Conservation (phyloP, 805 yeast genomes). For the Wickerhamiella australiensis region DNA sequence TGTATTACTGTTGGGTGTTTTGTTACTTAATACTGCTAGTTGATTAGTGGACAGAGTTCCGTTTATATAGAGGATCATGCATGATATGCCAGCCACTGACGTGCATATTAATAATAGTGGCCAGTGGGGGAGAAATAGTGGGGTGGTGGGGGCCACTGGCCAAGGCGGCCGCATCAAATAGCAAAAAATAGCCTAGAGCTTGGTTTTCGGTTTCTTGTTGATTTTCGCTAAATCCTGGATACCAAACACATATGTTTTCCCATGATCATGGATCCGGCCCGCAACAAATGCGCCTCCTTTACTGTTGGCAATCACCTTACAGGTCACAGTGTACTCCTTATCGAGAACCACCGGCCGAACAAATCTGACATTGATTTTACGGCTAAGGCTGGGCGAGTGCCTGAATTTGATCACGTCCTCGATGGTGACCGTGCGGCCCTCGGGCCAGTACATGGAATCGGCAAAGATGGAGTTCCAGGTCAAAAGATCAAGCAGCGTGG, state of each 20-base stretch:
- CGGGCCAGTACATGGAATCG: slow-evolving; percentile 23
- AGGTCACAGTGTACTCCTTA: slow-evolving; percentile 1
- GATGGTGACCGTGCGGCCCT: slow-evolving; percentile 5
- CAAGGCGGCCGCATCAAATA: too few relatives aligned
- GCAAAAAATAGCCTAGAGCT: neutral
- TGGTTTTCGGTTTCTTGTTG: neutral
- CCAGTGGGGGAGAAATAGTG: neutral
- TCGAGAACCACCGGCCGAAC: slow-evolving; percentile 9
- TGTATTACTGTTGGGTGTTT: too few relatives aligned
- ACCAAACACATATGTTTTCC: slow-evolving; percentile 19
- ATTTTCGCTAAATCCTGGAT: slow-evolving; percentile 26
- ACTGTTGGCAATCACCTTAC: slow-evolving; percentile 20
- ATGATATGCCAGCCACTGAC: too few relatives aligned
- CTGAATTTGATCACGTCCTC: slow-evolving; percentile 14
- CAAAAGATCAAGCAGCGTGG: slow-evolving; percentile 23
- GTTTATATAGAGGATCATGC: too few relatives aligned
- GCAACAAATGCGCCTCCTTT: slow-evolving; percentile 20
- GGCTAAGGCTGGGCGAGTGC: neutral
- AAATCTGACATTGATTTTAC: slow-evolving; percentile 10
- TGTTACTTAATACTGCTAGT: too few relatives aligned
- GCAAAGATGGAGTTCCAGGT: slow-evolving; percentile 20
- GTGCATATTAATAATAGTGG: too few relatives aligned
- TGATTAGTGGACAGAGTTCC: too few relatives aligned
- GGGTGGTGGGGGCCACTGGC: neutral
- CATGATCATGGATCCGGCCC: slow-evolving; percentile 19